Conservation (phyloP, 2,329 filamentous ascomycete genomes). For the Pseudogymnoascus sp. region DNA sequence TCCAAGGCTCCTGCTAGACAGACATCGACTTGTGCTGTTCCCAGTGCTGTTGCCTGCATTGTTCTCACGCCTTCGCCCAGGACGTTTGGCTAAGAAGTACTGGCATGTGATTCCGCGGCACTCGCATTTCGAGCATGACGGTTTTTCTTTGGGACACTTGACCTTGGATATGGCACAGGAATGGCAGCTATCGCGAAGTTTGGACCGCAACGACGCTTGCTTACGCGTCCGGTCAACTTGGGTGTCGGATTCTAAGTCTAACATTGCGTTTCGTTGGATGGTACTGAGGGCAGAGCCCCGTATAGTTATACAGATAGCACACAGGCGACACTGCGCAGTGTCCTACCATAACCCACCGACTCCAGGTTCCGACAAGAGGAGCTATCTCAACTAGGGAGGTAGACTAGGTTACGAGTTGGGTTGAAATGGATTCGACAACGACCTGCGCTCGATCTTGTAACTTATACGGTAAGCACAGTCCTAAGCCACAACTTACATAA, state of each 20-base stretch:
- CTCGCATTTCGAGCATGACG: slow-evolving; percentile 29
- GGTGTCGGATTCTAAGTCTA: not conserved
- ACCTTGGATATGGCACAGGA: slow-evolving; percentile 31
- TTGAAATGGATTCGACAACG: not conserved
- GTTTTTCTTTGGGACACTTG: slow-evolving; percentile 29
- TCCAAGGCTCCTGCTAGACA: not conserved
- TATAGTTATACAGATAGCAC: slow-evolving; percentile 2
- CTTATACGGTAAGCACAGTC: not conserved
- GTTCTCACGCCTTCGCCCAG: slow-evolving; percentile 20
- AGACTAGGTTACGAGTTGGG: not conserved
- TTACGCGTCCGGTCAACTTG: not conserved
- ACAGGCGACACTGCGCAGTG: not conserved
- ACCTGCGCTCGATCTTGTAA: not conserved
- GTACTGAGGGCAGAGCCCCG: not conserved
- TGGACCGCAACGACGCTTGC: slow-evolving; percentile 14
- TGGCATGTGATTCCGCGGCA: slow-evolving; percentile 25
- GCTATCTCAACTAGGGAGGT: not conserved
- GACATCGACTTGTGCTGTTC: not conserved
- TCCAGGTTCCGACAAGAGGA: not conserved
- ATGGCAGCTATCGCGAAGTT: slow-evolving; percentile 32
- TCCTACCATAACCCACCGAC: not conserved
- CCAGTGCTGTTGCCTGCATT: not conserved
- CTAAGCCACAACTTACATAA: not conserved
- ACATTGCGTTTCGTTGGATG: slow-evolving; percentile 1
- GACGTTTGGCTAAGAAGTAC: slow-evolving; percentile 27